Base-by-base conservation (phyloP, 352 stramenopile genomes). In the Globisporangium emineosum region DNA sequence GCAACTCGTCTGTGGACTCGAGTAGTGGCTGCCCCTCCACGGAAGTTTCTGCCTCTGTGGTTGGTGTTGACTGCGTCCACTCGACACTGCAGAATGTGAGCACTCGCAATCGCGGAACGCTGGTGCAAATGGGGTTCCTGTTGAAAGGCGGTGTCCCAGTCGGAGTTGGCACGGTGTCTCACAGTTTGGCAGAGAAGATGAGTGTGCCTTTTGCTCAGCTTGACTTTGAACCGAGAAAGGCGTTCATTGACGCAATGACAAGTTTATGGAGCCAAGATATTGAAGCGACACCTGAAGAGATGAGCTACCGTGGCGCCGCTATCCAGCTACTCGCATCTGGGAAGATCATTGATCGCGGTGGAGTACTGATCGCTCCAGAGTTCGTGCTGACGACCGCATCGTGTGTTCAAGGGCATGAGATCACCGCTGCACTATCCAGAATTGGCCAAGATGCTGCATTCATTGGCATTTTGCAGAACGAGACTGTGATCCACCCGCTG, bases 301-400 rank as follows among this genome's bases (percentile, higher is more conserved):
- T 40, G n/a, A 23, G 17, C 10, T 62, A 64, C 13, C 45, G 30
- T 7, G 12, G 23, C 17, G 30, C 45, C 3, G 32, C 33, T 5
- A 47, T 57, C 12, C n/a, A 2, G 3, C 7, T 64, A 7, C 15
- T 49, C 15, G 58, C 21, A 10, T 32, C 21, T 1, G 32, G 21
- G 6, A 32, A 37, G 6, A n/a, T 50, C 7, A 3, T 64, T 21
- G 21, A 60, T 13, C 60, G 60, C 13, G 60, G 50, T 17, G 51
- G 60, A 2, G 43, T 60, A 37, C 25, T 66, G 10, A 60, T 66
- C 21, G 50, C 60, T 12, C 37, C 60, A 1, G 0, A 32, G 29
- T 66, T 55, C 17, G 52, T 66, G 25, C 50, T 66, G 5, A 65
- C 60, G 8, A 65, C 47, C 3, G 60, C 60, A 2, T 59, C 60